Base-by-base conservation (phyloP, 2,329 filamentous ascomycete species). In the Dactylonectria estremocensis region DNA sequence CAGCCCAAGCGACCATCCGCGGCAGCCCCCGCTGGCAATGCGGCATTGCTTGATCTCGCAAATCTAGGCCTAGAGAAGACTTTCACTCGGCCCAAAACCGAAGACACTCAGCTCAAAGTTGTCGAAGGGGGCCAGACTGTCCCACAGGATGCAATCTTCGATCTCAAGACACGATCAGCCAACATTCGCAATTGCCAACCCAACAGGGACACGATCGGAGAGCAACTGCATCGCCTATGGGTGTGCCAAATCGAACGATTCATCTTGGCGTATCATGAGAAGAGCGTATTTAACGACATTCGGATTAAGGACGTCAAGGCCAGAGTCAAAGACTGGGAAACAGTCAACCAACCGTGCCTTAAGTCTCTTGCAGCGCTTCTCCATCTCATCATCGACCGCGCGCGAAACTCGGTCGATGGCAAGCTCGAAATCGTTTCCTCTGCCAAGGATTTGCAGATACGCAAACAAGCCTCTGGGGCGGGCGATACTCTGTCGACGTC, bases 151-250 rank as follows among this genome's bases (percentile, higher is more conserved):
- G 63, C 69, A 2, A 46, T 85, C 14, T 83, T 85, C 53, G 84
- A 86, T 37, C 75, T 86, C 66, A 86, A 86, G 73, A 86, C 84
- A 1, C 80, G 84, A 28, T 80, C 76, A 20, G 61, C 71, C 6
- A 53, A 40, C 31, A 48, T 56, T 8, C 59, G 66, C 1, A 72
- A 28, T 7, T 7, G 24, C 24, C 24, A 28, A 28, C 24, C 24
- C 24, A 28, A 70, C n/a, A 66, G 69, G 16, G 69, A 73, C 7
- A 73, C 76, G 18, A 66, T 84, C 0, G 76, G 66, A 11, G 70
- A 79, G 4, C 80, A 85, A 49, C 70, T 86, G 10, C 82, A 81
- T 5, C 82, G 82, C 0, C 73, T 85, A 9, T 86, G 84, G 83
- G 64, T 82, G 1, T 64, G 77, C 0, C 83, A 83, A 61, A 77